These are phyloP conservation scores for Areca catechu DNA, from an alignment of 176 grass and related monocot species.

Conservation along the genomic window DNA sequence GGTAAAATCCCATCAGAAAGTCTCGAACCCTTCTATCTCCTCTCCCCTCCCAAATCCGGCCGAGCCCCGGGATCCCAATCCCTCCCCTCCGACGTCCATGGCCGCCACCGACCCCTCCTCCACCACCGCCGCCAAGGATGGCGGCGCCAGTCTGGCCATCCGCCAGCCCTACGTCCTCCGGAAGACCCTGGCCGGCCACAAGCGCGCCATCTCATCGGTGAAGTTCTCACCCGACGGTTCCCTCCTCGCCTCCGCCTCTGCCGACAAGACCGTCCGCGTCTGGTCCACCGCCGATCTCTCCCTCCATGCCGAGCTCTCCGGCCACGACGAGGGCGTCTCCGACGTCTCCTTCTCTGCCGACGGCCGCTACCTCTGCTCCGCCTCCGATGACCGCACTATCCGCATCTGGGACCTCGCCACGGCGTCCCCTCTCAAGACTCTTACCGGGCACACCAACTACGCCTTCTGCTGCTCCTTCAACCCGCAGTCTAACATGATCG, in stretches of 20 bases:
- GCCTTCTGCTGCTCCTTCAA: slow-evolving; percentile 86
- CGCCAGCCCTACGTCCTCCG: slow-evolving; percentile 48
- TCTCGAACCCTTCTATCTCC: too few relatives aligned
- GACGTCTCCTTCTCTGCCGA: slow-evolving; percentile 84
- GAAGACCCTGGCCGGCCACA: slow-evolving; percentile 51
- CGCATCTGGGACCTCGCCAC: slow-evolving; percentile 86
- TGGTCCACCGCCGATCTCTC: slow-evolving; percentile 43
- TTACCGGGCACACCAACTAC: slow-evolving; percentile 87
- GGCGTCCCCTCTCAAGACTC: slow-evolving; percentile 52
- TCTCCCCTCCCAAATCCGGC: too few relatives aligned
- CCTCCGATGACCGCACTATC: slow-evolving; percentile 81
- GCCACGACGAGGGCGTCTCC: slow-evolving; percentile 53
- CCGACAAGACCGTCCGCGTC: slow-evolving; percentile 70
- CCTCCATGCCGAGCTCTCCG: slow-evolving; percentile 46
- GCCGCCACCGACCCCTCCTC: slow-evolving; percentile 15
- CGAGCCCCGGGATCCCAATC: too few relatives aligned
- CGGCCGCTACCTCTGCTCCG: slow-evolving; percentile 60
- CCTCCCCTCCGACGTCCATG: slow-evolving; percentile 11
- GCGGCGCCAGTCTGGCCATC: background rate
- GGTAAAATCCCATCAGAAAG: too few relatives aligned
- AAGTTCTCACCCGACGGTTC: slow-evolving; percentile 87
- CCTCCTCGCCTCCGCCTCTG: slow-evolving; percentile 70
- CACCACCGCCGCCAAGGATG: slow-evolving; percentile 2
- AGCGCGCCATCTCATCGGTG: slow-evolving; percentile 54
- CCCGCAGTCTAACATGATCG: slow-evolving; percentile 73